These are phyloP conservation scores for Sporothrix euskadiensis DNA, from an alignment of 2,329 filamentous ascomycete genomes.

Conservation along the genomic window DNA sequence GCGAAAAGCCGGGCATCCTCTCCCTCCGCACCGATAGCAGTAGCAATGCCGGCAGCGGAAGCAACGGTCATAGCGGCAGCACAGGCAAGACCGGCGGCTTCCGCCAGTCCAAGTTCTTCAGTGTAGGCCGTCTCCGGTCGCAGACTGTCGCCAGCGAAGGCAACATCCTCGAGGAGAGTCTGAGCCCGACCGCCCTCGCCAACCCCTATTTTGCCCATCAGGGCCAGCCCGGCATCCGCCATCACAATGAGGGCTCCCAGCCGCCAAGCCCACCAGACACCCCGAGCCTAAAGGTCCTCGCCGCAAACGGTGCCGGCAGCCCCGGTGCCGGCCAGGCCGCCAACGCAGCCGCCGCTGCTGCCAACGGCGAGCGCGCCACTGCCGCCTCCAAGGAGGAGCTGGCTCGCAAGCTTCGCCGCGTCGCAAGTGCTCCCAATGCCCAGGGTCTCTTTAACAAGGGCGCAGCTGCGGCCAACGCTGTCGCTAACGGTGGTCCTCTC, in stretches of 20 bases:
- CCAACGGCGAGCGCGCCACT: slow-evolving; percentile 67
- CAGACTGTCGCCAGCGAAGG: slow-evolving; percentile 91
- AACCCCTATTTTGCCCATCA: slow-evolving; percentile 98
- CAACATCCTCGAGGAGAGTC: slow-evolving; percentile 80
- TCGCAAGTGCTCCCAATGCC: slow-evolving; percentile 94
- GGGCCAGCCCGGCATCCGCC: slow-evolving; percentile 85
- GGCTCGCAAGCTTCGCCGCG: slow-evolving; percentile 85
- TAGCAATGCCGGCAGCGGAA: neutral
- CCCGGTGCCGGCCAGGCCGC: slow-evolving; percentile 39
- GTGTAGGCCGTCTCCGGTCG: slow-evolving; percentile 83
- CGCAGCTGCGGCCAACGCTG: slow-evolving; percentile 41
- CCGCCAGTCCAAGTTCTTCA: slow-evolving; percentile 86
- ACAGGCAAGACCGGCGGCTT: slow-evolving; percentile 64
- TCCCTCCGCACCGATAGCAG: slow-evolving; percentile 22
- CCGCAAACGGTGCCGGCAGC: slow-evolving; percentile 59
- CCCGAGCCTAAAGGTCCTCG: slow-evolving; percentile 72
- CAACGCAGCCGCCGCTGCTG: slow-evolving; percentile 43
- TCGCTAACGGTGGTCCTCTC: slow-evolving; percentile 11
- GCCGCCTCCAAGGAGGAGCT: slow-evolving; percentile 89
- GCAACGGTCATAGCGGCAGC: slow-evolving; percentile 26
- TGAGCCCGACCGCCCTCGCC: slow-evolving; percentile 89
- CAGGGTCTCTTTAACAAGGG: slow-evolving; percentile 79
- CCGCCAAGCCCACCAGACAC: slow-evolving; percentile 92
- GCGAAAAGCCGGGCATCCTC: slow-evolving; percentile 10
- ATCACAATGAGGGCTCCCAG: slow-evolving; percentile 92